Base-by-base conservation (phyloP, 2,329 filamentous ascomycete genomes). In the Chaetomiaceae sp. region DNA sequence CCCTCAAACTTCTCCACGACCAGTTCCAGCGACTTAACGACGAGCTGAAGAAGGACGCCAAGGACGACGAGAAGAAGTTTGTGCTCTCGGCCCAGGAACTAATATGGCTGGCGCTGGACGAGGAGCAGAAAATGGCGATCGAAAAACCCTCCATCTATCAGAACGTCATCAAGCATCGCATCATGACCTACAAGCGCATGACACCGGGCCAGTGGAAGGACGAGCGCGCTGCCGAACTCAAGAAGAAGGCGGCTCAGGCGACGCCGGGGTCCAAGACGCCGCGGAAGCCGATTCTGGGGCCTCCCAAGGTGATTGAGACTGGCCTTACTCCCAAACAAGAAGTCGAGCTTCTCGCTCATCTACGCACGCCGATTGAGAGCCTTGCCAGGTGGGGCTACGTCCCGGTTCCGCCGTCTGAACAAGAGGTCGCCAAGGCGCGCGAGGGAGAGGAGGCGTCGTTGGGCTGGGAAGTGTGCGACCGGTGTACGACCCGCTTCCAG, bases 401-500 rank as follows among this genome's bases (percentile, higher is more conserved):
- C 20, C 81, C 85, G 0, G 72, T 68, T 4, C 71, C 84, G 1
- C 91, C 91, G 0, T 79, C 81, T 0, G 73, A 80, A 1, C 77
- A 79, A 7, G 86, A 89, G 17, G 80, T 96, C 17, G 73, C 80
- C 47, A 76, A 79, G 47, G 86, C 89, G 0, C 80, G 75, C 31
- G 76, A 80, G 39, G 89, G 84, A 0, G 77, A 89, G 0, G 75
- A 81, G 44, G 76, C 83, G 7, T 81, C 87, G 12, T 80, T 83
- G 48, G 89, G 89, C 44, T 96, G 86, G 78, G 94, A 99, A 71
- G 79, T 83, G 46, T 99, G 94, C 64, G 91, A 96, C 64, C 85
- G 94, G 19, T 99, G 94, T 70, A 78, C 78, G 38, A 83, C 84
- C 31, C 84, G 92, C 20, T 99, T 99, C 65, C 89, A 96, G 65